A percentile compares a stretch with the other conserved stretches of the same genome.
Conservation (phyloP, 2,329 filamentous ascomycete species). For the Stemphylium vesicarium region DNA sequence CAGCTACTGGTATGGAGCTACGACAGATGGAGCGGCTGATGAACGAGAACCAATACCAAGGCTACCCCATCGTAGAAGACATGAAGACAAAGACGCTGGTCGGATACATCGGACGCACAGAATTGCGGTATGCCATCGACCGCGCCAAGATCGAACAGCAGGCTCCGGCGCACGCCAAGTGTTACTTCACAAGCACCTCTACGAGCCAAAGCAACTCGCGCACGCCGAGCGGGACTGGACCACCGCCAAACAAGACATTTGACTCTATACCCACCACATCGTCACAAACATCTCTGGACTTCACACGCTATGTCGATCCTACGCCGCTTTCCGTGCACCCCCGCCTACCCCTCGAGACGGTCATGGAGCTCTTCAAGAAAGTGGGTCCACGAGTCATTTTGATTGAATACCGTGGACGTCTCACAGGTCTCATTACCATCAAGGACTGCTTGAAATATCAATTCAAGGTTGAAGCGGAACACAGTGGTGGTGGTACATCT, state of each 20-base stretch:
- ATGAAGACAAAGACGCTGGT: conserved; percentile 72
- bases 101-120: conserved; percentile 91
- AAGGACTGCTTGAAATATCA: conserved; percentile 98
- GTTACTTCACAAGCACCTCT: conserved; percentile 67
- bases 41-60: conserved; percentile 81
- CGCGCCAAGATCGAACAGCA: conserved; percentile 69
- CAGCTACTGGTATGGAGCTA: conserved; percentile 75
- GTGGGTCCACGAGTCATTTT: conserved; percentile 93
- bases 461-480: conserved; percentile 83
- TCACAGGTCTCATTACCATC: conserved; percentile 87
- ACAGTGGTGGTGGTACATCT: neutral
- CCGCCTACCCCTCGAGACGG: conserved; percentile 88
- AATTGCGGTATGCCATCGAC: conserved; percentile 88
- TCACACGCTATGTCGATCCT: conserved; percentile 85
- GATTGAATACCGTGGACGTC: conserved; percentile 84
- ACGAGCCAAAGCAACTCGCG: conserved; percentile 11
- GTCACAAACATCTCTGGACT: conserved; percentile 69
- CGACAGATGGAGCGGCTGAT: conserved; percentile 79
- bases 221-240: conserved; percentile 27
- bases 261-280: conserved; percentile 65
- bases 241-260: conserved; percentile 57
- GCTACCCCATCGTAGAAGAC: conserved; percentile 89
- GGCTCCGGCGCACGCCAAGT: conserved; percentile 72
- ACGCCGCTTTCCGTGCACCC: conserved; percentile 93
- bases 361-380: conserved; percentile 98